Evolutionary conservation across 1,284 basidiomycete genomes (phyloP), one percentile per base, ranked within the genome.

Genomic region (Tilletia caries): DNA sequence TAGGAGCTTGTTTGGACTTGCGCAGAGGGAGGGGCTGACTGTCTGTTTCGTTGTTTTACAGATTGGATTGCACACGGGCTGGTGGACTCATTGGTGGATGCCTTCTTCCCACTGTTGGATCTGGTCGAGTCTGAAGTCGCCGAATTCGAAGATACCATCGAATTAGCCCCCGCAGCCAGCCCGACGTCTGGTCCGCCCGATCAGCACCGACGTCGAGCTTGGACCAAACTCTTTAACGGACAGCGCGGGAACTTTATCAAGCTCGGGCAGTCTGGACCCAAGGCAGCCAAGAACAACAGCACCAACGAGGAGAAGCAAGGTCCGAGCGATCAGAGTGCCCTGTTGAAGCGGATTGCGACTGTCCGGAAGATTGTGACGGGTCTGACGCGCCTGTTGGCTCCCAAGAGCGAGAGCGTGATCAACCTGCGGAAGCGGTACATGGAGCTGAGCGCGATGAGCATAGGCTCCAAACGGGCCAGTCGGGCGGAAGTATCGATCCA

Each of bases 21-120:
- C 20, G 29, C 15, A 29, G 27, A 27, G 18, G 1, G 1, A 62
- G 27, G n/a, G n/a, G 27, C 58, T 62, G 15, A 62, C 29, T 1
- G 2, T n/a, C 18, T 8, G n/a, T 50, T 1, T 1, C 10, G 8
- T 50, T n/a, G 13, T 8, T 43, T n/a, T 15, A 71, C 77, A 20
- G 81, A 95, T 82, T 97, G 93, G 93, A 93, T 98, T 74, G 92
- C 93, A 0, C 93, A 98, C 83, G 92, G 91, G 20, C 87, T 97
- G 67, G 86, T 97, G 79, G 95, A 97, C 81, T 95, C 93, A 1
- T 89, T 97, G 66, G 93, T 97, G 37, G 95, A 98, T 82, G 90
- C 92, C 1, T 96, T 96, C 85, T 93, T 94, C 83, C 94, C 95
- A 1, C 87, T 93, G 68, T 86, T 95, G 64, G 88, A 90, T 67